phyloP scores from a whole-genome alignment of 768 basidiomycete genomes.

The Hydnomerulius pinastri region DNA sequence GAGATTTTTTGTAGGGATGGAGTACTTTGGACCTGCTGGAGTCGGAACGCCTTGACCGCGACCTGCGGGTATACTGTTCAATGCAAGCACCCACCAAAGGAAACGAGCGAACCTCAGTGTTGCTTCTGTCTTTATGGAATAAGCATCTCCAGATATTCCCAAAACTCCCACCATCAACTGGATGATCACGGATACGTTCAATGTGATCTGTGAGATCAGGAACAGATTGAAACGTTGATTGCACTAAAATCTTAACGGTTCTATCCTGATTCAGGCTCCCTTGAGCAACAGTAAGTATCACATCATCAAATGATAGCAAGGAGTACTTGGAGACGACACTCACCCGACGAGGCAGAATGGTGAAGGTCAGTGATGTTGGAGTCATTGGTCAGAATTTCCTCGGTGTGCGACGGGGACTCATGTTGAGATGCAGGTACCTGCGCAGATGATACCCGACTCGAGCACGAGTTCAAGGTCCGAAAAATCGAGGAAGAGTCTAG shows the following conservation, averaged over 20 bases:
- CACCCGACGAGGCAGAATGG: no score
- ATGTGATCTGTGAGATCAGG: neutral
- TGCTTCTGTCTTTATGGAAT: neutral
- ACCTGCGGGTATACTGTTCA: neutral
- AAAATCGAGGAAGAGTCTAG: no score
- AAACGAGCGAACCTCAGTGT: neutral
- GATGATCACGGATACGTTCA: neutral
- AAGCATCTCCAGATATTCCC: neutral
- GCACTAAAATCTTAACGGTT: neutral
- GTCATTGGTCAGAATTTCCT: no score
- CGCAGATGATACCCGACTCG: no score
- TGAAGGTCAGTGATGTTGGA: no score
- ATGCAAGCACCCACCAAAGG: no score
- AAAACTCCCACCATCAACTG: neutral
- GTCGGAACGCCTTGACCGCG: neutral
- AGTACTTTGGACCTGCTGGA: neutral
- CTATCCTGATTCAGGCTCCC: neutral
- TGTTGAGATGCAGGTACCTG: no score
- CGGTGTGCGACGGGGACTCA: no score
- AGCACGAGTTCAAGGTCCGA: no score
- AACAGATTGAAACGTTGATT: neutral
- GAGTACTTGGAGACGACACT: neutral
- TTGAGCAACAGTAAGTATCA: no score
- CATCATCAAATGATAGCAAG: neutral
- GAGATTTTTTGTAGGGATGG: neutral